Evolutionary conservation across 83 land plant genomes (phyloP).

Genomic region (Thuja plicata): DNA sequence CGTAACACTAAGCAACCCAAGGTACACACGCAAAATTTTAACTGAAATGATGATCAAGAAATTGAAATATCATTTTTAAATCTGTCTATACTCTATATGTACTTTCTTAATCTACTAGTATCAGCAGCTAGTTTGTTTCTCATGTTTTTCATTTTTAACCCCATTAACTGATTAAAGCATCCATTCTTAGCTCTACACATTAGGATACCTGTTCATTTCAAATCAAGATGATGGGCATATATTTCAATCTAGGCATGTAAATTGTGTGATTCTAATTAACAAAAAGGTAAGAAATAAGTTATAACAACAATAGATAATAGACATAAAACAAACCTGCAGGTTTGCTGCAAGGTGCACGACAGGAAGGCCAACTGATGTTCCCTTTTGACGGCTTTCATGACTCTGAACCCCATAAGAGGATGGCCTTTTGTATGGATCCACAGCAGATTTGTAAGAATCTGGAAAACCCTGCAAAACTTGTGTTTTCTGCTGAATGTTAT

Average conservation of each 20-base stretch:
- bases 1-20: background rate
- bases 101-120: background rate
- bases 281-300: background rate
- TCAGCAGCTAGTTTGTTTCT: background rate
- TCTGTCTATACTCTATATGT: background rate
- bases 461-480: constrained; percentile 40
- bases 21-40: background rate
- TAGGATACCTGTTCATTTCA: background rate
- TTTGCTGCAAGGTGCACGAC: constrained; percentile 76
- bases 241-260: no score
- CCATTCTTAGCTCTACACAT: background rate
- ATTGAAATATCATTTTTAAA: background rate
- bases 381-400: constrained; percentile 56
- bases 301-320: background rate
- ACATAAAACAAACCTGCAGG: constrained; percentile 62
- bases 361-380: constrained; percentile 82
- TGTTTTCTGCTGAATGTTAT: constrained; percentile 57
- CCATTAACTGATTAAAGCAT: background rate
- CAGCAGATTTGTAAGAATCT: constrained; percentile 64
- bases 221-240: background rate
- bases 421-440: constrained; percentile 44
- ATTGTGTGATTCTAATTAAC: background rate
- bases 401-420: constrained; percentile 61
- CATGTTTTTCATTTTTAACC: background rate
- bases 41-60: background rate